Evolutionary conservation across 768 basidiomycete species (phyloP), one percentile per base, ranked within the genome.

Genomic region (Lentinula lateritia): DNA sequence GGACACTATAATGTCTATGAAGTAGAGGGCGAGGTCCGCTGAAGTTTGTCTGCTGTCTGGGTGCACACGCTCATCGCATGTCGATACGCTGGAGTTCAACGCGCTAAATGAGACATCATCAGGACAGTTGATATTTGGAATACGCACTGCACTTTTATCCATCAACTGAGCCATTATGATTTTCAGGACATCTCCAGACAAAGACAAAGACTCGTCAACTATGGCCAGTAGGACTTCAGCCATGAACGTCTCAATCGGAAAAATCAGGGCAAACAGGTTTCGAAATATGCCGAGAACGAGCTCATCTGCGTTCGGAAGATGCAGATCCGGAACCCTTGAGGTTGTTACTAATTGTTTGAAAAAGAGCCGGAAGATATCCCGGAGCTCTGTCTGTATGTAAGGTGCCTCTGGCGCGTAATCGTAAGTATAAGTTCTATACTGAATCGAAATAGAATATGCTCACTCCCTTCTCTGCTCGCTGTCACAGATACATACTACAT

Each of bases 281-380:
- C 85, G 85, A 73, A 98, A 98, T 63, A 93, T 84, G 45, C 91
- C 88, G 56, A 76, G 72, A 78, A 95, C 86, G 63, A 97, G 83
- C 54, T 93, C 90, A 62, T 98, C 96, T 10, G 87, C 86, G 39
- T 85, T 85, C 4, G 89, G 92, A 13, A 98, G 83, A 74, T 98
- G 95, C 0, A 88, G 81, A 60, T 95, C 92, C 0, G 86, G 76
- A 42, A 1, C 87, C 84, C 64, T 88, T 89, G 68, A 94, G 85
- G 1, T 88, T 88, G 1, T 79, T 80, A 2, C 81, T 76, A 61
- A 99, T 72, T 97, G 96, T 39, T 86, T 80, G 71, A 94, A 87
- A 82, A 98, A 93, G 80, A 99, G 98, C 67, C 93, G 87, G 75
- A 99, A 99, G 71, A 98, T 95, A 73, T 97, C 94, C 78, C 92